phyloP scores from a whole-genome alignment of 2,329 filamentous ascomycete species.

The Leptographium wingfieldii region DNA sequence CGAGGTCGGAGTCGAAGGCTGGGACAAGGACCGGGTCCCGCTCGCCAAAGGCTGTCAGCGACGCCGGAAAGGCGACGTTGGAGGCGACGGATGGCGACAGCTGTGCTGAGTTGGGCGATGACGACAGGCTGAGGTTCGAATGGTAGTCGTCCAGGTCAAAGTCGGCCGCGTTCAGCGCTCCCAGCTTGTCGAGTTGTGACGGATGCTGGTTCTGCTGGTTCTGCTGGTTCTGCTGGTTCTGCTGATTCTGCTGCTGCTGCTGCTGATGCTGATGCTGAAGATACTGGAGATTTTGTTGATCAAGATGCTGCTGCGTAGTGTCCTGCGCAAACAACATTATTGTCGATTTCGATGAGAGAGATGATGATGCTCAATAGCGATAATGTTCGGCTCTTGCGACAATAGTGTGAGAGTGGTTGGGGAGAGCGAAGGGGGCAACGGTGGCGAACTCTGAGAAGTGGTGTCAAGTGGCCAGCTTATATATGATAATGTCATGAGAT shows the following conservation, averaged over 20 bases:
- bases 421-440: not conserved
- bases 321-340: slow-evolving; percentile 12
- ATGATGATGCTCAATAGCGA: not conserved
- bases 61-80: not conserved
- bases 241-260: slow-evolving; percentile 6
- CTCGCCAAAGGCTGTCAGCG: slow-evolving; percentile 17
- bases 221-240: slow-evolving; percentile 12
- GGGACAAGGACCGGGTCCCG: slow-evolving; percentile 11
- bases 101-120: slow-evolving; percentile 18
- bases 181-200: slow-evolving; percentile 10
- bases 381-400: not conserved
- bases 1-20: slow-evolving; percentile 9
- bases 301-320: slow-evolving; percentile 1
- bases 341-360: not conserved
- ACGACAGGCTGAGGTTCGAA: slow-evolving; percentile 9
- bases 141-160: slow-evolving; percentile 8
- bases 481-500: not conserved
- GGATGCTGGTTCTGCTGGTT: slow-evolving; percentile 15
- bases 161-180: slow-evolving; percentile 3
- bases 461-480: not conserved
- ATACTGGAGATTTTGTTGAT: slow-evolving; percentile 16
- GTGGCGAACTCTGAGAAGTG: not conserved
- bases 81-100: slow-evolving; percentile 5
- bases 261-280: no score
- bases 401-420: not conserved